Evolutionary conservation across 306 rosid genomes (phyloP), one percentile per base, ranked within the genome.

Genomic region (Inga oerstediana): DNA sequence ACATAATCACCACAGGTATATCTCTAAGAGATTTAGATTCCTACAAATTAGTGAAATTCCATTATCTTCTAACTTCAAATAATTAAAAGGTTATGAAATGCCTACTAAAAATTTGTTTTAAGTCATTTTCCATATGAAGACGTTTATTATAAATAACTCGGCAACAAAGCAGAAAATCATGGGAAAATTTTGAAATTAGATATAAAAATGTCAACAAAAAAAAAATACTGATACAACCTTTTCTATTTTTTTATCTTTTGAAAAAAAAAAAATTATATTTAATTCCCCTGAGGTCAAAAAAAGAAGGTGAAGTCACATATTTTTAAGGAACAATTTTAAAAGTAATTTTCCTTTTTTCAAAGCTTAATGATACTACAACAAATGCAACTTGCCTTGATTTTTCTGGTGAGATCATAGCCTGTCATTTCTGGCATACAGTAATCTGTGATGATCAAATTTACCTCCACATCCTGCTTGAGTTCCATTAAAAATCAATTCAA

Each of bases 391-490:
- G 89, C 97, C 92, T 95, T 93, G 84, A 95, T 88, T 81, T 89
- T 93, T 87, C 88, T 90, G 30, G 92, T 85, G 49, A 93, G 90
- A 84, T 95, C 98, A 88, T 88, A 91, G 82, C 98, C 98, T 19
- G 98, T 90, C 94, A 95, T 95, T 84, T 88, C 98, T 68, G 98
- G 98, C 98, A 95, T 95, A 48, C 94, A 93, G 35, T 93, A 95
- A 91, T 95, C 97, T 58, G 98, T 95, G 22, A 95, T 90, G 72
- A 95, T 93, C 85, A 95, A 51, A 84, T 91, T 91, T 17, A 95
- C 95, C 70, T 89, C 91, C 45, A 86, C 82, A 69, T 86, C 90
- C 91, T 89, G 89, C 80, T 76, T 48, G 5, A 79, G 75, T 20
- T 30, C 58, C 3, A 81, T 68, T 35, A 45, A 27, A 49, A 20